Evolutionary conservation across 306 rosid genomes (phyloP).

Genomic region (Abrus precatorius): DNA sequence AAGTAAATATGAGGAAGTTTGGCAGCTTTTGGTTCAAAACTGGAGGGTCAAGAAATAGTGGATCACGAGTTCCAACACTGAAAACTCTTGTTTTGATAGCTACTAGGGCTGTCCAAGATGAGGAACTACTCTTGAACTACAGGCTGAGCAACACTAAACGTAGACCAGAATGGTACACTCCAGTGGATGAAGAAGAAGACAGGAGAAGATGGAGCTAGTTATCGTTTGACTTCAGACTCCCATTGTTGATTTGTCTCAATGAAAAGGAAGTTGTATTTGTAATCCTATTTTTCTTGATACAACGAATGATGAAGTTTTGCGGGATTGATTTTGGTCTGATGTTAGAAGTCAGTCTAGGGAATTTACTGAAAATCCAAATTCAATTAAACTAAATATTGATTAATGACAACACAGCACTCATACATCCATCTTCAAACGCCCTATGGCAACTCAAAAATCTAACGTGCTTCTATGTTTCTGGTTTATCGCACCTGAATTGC

Average conservation of each 20-base stretch:
- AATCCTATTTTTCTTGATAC: neutral
- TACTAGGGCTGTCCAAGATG: slow-evolving; percentile 76
- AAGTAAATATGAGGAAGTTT: slow-evolving; percentile 74
- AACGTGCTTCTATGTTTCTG: neutral
- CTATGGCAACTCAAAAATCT: neutral
- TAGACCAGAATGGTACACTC: slow-evolving; percentile 82
- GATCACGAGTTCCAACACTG: slow-evolving; percentile 62
- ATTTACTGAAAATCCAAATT: neutral
- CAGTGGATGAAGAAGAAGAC: slow-evolving; percentile 95
- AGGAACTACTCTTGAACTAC: slow-evolving; percentile 86
- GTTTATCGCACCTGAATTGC: neutral
- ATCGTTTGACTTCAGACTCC: neutral
- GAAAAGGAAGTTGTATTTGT: slow-evolving; percentile 24
- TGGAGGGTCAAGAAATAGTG: slow-evolving; percentile 60
- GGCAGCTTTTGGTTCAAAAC: slow-evolving; percentile 94
- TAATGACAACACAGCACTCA: neutral
- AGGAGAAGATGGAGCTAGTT: slow-evolving; percentile 88
- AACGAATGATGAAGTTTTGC: slow-evolving; percentile 20
- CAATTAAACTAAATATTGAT: slow-evolving; percentile 32
- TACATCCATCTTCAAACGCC: too few relatives aligned
- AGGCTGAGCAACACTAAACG: slow-evolving; percentile 85
- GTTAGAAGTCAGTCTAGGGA: slow-evolving; percentile 10
- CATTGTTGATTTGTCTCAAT: slow-evolving; percentile 23
- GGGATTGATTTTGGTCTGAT: slow-evolving; percentile 20
- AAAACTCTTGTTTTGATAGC: slow-evolving; percentile 82